Evolutionary conservation across 75 land plant genomes (phyloP).

Genomic region (Cupressus sempervirens): DNA sequence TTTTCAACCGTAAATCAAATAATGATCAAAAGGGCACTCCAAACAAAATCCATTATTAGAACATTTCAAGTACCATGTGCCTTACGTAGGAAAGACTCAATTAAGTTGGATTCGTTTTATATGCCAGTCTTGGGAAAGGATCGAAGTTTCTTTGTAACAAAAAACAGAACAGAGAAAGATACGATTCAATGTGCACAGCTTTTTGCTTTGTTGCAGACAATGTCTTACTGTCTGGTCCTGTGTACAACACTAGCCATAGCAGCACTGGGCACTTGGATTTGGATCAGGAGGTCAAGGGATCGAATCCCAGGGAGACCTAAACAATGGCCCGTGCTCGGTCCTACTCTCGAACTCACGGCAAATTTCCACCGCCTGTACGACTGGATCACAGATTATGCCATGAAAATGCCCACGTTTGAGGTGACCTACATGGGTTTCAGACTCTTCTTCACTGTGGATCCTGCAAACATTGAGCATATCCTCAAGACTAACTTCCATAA

Average conservation of each 20-base stretch:
- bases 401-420: neutral
- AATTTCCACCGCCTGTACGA: slow-evolving; percentile 12
- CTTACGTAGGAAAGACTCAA: too few relatives aligned
- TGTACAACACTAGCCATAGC: neutral
- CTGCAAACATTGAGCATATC: slow-evolving; percentile 17
- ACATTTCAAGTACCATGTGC: too few relatives aligned
- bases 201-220: neutral
- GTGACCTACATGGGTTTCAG: neutral
- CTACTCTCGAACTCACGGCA: neutral
- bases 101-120: too few relatives aligned
- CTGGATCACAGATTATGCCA: slow-evolving; percentile 11
- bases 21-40: too few relatives aligned
- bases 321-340: slow-evolving; percentile 1
- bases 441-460: slow-evolving; percentile 15
- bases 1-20: too few relatives aligned
- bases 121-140: too few relatives aligned
- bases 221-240: neutral
- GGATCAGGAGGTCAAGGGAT: neutral
- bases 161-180: too few relatives aligned
- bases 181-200: too few relatives aligned
- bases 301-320: neutral
- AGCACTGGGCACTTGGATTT: neutral
- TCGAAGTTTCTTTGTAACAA: too few relatives aligned
- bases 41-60: too few relatives aligned
- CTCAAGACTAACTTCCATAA: slow-evolving; percentile 30